Evolutionary conservation across 164 flowering plant genomes (phyloP), one percentile per base, ranked within the genome.

Genomic region (Platanus orientalis): DNA sequence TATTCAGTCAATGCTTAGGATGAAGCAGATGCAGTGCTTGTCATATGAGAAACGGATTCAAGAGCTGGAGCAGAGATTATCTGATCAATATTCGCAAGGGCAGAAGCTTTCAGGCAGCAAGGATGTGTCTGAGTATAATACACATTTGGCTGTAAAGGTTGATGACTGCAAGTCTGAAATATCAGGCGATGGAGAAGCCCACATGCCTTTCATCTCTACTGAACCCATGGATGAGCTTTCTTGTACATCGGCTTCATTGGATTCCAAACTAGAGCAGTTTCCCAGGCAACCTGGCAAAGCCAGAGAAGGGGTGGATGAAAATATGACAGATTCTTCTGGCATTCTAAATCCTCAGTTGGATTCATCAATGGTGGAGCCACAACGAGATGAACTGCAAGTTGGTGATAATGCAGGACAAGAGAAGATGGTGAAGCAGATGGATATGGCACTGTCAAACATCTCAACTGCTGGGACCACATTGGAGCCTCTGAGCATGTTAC

Each of bases 211-310:
- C 62, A 23, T 61, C 65, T 72, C 82, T 42, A 67, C 76, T 47
- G 96, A 84, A 68, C 85, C 84, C 62, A 88, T 90, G 94, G 97
- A 95, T 72, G 97, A 92, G 71, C 85, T 81, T 61, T 95, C 94
- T 32, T 86, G 80, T 68, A 74, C 83, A 45, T 88, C 90, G 45
- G 83, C 75, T 62, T 76, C 84, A 16, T 44, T 73, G 32, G 76
- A 79, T 65, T 52, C 72, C 21, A 88, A 87, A 63, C 32, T 72
- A 30, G 85, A 76, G 30, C 71, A 62, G 50, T 65, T 81, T 36
- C 70, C 70, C 30, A 68, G 73, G 58, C 79, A 71, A 64, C 25
- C 69, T 0, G 53, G 80, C 58, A 89, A 83, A 75, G 64, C 67
- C 55, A 79, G 67, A 62, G 94, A 84, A 74, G 90, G 84, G 21